Conservation (phyloP, 2,329 filamentous ascomycete species). For the Raffaelea albimanens region DNA sequence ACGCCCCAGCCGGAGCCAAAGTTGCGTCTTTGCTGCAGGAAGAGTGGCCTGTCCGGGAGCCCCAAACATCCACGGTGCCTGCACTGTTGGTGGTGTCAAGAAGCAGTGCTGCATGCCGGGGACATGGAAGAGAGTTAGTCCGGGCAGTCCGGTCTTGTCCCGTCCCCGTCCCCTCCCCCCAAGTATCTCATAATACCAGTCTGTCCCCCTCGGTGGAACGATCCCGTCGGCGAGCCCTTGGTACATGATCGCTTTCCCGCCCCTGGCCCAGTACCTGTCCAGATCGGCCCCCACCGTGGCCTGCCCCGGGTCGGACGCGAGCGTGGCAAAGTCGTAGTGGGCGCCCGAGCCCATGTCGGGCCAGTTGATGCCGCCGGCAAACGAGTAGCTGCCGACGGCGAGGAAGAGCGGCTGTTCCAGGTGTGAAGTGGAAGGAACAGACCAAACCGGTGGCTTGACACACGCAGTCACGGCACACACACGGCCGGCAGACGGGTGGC, state of each 20-base stretch:
- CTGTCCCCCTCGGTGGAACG: constrained; percentile 26
- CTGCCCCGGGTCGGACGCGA: constrained; percentile 36
- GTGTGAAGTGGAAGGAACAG: constrained; percentile 24
- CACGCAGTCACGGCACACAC: constrained; percentile 27
- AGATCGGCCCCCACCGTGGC: constrained; percentile 19
- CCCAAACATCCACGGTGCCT: constrained; percentile 25
- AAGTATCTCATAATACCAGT: constrained; percentile 23
- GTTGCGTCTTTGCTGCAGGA: too few relatives aligned
- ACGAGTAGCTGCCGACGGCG: constrained; percentile 28
- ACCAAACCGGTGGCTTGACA: constrained; percentile 27
- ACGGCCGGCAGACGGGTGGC: constrained; percentile 27
- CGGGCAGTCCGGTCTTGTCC: neutral
- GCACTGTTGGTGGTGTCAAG: constrained; percentile 16
- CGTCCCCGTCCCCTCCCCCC: too few relatives aligned
- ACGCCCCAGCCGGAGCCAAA: constrained; percentile 20
- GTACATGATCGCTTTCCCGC: constrained; percentile 35
- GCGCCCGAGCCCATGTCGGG: constrained; percentile 19
- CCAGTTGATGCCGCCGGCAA: constrained; percentile 24
- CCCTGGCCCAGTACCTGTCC: constrained; percentile 28
- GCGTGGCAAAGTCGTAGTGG: constrained; percentile 30
- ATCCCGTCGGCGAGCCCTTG: constrained; percentile 33
- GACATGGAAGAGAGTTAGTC: constrained; percentile 44
- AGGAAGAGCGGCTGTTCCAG: constrained; percentile 28
- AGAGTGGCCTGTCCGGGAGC: too few relatives aligned
- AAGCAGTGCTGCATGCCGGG: constrained; percentile 44